phyloP scores from a whole-genome alignment of 2,329 filamentous ascomycete genomes.

The Neopestalotiopsis rosae region DNA sequence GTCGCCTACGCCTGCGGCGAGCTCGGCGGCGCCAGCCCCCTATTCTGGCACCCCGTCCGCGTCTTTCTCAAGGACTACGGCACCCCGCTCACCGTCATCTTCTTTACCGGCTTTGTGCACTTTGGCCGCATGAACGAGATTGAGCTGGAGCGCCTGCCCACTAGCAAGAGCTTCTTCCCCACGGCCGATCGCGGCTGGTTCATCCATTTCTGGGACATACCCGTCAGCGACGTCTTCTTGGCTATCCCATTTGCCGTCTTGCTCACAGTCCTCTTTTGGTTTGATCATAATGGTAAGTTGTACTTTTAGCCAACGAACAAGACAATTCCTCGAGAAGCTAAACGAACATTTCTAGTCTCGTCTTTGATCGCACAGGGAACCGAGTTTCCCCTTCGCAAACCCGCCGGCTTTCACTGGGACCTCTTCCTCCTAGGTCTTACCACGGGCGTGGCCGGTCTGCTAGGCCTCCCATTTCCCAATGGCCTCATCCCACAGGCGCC shows the following conservation, averaged over 20 bases:
- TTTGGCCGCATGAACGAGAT: conserved; percentile 81
- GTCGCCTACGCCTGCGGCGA: conserved; percentile 76
- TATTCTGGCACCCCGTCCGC: conserved; percentile 77
- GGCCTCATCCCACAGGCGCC: conserved; percentile 84
- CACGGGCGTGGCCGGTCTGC: conserved; percentile 74
- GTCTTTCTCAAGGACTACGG: conserved; percentile 91
- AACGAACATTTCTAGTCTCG: conserved; percentile 59
- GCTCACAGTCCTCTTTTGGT: conserved; percentile 85
- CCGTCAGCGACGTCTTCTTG: conserved; percentile 75
- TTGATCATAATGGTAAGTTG: conserved; percentile 79
- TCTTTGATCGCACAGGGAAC: conserved; percentile 84
- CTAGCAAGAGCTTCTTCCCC: conserved; percentile 77
- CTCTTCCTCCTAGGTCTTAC: conserved; percentile 81
- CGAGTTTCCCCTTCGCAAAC: conserved; percentile 81
- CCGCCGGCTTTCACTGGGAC: conserved; percentile 87
- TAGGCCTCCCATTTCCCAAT: conserved; percentile 82
- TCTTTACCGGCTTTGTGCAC: conserved; percentile 90
- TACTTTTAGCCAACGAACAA: neutral
- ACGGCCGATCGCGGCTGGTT: conserved; percentile 78
- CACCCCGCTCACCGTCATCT: conserved; percentile 80
- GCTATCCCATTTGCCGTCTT: conserved; percentile 87
- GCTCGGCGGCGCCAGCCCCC: conserved; percentile 72
- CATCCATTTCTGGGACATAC: conserved; percentile 81
- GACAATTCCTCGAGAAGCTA: conserved; percentile 12
- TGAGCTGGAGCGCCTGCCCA: conserved; percentile 74